phyloP scores from a whole-genome alignment of 2,329 filamentous ascomycete genomes.

The Orbilia brochopaga region DNA sequence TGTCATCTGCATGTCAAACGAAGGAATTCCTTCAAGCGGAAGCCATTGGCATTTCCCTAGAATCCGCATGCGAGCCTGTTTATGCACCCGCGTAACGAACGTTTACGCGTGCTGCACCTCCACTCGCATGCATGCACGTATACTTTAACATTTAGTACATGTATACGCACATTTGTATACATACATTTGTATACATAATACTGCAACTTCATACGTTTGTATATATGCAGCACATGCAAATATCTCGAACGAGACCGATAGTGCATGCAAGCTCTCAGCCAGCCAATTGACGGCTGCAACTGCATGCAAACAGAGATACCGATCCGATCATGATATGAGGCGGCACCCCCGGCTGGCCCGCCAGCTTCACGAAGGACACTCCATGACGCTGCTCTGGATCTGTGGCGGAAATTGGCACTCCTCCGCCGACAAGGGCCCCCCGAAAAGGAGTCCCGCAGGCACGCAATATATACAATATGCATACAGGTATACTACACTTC shows the following conservation, averaged over 20 bases:
- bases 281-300: too few species aligned
- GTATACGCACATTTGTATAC: too few species aligned
- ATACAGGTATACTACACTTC: neutral
- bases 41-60: neutral
- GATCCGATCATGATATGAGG: neutral
- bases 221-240: neutral
- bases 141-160: too few species aligned
- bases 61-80: neutral
- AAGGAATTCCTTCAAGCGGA: neutral
- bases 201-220: neutral
- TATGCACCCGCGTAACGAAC: too few species aligned
- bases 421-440: neutral
- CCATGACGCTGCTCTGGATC: neutral
- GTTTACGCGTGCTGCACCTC: too few species aligned
- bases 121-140: too few species aligned
- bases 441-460: neutral
- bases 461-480: neutral
- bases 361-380: neutral
- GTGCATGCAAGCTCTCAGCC: too few species aligned
- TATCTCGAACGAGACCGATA: neutral
- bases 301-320: too few species aligned
- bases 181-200: too few species aligned
- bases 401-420: slow-evolving; percentile 5
- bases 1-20: neutral
- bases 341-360: neutral